Evolutionary conservation across 2,329 filamentous ascomycete species (phyloP), one percentile per base, ranked within the genome.

Genomic region (Penicillium sp.): DNA sequence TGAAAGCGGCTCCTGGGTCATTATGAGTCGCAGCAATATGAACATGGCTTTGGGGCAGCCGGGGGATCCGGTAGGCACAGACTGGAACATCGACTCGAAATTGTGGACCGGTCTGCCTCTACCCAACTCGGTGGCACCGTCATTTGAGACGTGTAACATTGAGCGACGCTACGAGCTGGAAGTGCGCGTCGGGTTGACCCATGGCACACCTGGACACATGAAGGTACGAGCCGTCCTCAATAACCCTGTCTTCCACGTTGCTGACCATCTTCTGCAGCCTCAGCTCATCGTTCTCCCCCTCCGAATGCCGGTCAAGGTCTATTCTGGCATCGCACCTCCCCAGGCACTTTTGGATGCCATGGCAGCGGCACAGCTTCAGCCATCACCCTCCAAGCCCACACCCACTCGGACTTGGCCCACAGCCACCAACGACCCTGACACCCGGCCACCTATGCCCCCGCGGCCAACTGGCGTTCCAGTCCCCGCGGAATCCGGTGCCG

Each of bases 81-180:
- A 94, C 56, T 72, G 83, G 41, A 74, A 78, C n/a, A 62, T 94
- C 16, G 84, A 89, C 40, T 71, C 80, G 33, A 75, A 74, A 2
- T 61, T 91, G 27, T 98, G 93, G 93, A 79, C 79, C 47, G 73
- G 74, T 27, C 73, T 79, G 34, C 73, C 81, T 1, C 72, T 97
- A 4, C 93, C 91, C 2, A 93, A 87, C 61, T 91, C 87, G 0
- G 81, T 98, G 8, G 83, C 88, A 7, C 93, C 93, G 0, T 84
- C 82, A 0, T 98, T 98, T 60, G 75, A 81, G 33, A 87, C 89
- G 1, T 98, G 93, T 68, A 97, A 97, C 63, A 78, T 97, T 33
- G 77, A 79, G 36, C 80, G 91, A 18, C 76, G 72, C 36, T 97
- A 98, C 63, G 84, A 90, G 60, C 69, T 98, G 25, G 88, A 96